Conservation (phyloP, 805 yeast genomes). For the Metschnikowia lachancei region DNA sequence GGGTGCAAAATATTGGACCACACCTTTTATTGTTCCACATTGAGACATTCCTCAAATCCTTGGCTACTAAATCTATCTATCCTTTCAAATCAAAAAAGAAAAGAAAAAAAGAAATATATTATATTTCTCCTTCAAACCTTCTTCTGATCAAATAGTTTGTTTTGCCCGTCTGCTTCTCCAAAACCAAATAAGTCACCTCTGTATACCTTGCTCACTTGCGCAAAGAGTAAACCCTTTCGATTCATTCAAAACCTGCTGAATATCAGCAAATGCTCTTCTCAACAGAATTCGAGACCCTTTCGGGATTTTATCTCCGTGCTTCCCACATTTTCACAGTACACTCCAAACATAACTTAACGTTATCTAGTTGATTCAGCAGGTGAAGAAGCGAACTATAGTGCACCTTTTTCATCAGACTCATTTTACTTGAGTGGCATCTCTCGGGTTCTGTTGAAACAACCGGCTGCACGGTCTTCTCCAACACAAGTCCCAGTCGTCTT, state of each 20-base stretch:
- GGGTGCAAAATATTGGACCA: not conserved
- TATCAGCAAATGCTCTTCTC: constrained; percentile 22
- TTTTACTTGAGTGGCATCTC: constrained; percentile 1
- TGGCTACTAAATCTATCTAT: too few relatives aligned
- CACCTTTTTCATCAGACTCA: constrained; percentile 24
- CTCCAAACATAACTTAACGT: constrained; percentile 30
- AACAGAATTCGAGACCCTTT: constrained; percentile 24
- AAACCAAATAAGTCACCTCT: too few relatives aligned
- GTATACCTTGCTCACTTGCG: not conserved
- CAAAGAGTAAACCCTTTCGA: constrained; percentile 16
- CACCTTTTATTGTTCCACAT: too few relatives aligned
- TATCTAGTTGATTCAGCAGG: constrained; percentile 26
- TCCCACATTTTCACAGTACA: constrained; percentile 28
- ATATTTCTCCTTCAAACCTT: too few relatives aligned
- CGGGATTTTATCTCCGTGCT: constrained; percentile 21
- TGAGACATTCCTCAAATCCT: too few relatives aligned
- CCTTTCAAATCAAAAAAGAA: too few relatives aligned
- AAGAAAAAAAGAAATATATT: too few relatives aligned
- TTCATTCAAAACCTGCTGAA: constrained; percentile 21
- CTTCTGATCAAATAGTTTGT: too few relatives aligned
- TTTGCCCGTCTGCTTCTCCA: too few relatives aligned
- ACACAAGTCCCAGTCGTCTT: too few relatives aligned
- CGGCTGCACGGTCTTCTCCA: constrained; percentile 5
- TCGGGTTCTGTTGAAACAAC: not conserved
- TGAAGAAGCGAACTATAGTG: constrained; percentile 22